phyloP scores from a whole-genome alignment of 495 filamentous ascomycete genomes.

The Podospora bellae-mahoneyi region DNA sequence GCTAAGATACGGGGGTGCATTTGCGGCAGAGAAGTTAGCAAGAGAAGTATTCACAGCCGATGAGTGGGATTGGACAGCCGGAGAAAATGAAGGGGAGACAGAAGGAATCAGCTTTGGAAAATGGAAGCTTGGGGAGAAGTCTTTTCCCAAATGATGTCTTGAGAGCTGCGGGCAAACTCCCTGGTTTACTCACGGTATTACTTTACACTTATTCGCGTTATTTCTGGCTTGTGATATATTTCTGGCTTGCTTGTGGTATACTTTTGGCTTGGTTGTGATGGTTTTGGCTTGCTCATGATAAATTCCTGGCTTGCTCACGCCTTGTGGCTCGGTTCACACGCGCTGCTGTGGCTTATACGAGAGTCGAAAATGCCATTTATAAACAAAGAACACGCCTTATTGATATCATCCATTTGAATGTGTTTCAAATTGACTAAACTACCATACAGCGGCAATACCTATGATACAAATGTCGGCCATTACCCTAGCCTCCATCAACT shows the following conservation, averaged over 20 bases:
- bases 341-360: no score
- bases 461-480: not conserved
- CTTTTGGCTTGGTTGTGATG: no score
- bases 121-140: not conserved
- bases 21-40: slow-evolving; percentile 43
- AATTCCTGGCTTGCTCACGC: no score
- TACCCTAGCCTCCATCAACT: not conserved
- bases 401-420: no score
- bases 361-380: no score
- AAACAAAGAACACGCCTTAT: no score
- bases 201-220: no score
- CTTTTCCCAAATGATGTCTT: not conserved
- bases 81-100: slow-evolving; percentile 21
- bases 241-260: no score
- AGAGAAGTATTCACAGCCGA: slow-evolving; percentile 55
- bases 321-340: no score
- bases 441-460: not conserved
- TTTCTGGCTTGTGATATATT: no score
- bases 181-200: no score
- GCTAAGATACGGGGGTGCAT: slow-evolving; percentile 36
- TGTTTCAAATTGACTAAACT: not conserved
- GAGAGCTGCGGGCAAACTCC: not conserved
- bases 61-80: slow-evolving; percentile 58
- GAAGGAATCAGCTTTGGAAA: not conserved
- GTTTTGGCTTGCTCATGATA: no score